These are phyloP conservation scores for Trypanosoma caninum DNA, from an alignment of 208 protist genomes.

Conservation along the genomic window DNA sequence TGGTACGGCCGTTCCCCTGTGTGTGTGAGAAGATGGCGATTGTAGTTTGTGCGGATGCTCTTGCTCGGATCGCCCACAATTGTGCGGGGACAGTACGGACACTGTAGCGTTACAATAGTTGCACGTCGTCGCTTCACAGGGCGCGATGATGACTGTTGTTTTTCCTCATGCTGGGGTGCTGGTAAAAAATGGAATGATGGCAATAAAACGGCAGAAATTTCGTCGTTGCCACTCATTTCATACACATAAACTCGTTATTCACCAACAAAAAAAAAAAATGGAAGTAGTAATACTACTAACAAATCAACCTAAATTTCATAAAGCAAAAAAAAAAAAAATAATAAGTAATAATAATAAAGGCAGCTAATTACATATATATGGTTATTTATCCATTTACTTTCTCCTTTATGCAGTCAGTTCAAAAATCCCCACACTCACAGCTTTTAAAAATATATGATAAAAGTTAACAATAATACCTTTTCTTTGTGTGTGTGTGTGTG, in stretches of 20 bases:
- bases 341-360: neutral
- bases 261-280: neutral
- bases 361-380: neutral
- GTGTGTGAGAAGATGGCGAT: conserved; percentile 70
- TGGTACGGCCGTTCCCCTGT: conserved; percentile 56
- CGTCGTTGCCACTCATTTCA: neutral
- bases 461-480: too few relatives aligned
- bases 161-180: too few relatives aligned
- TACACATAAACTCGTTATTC: neutral
- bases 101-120: conserved; percentile 20
- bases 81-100: conserved; percentile 53
- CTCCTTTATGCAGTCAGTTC: neutral
- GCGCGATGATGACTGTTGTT: neutral
- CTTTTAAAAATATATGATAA: too few relatives aligned
- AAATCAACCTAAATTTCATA: neutral
- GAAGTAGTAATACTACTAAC: neutral
- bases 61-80: conserved; percentile 46
- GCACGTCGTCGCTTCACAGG: neutral
- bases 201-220: neutral
- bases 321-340: neutral
- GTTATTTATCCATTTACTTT: neutral
- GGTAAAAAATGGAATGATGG: too few relatives aligned
- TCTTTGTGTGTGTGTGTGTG: too few relatives aligned
- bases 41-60: conserved; percentile 74
- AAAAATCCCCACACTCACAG: too few relatives aligned